A percentile compares a stretch with the other conserved stretches of the same genome.
phyloP scores from a whole-genome alignment of 208 protist genomes.

The Acanthamoeba healyi region DNA sequence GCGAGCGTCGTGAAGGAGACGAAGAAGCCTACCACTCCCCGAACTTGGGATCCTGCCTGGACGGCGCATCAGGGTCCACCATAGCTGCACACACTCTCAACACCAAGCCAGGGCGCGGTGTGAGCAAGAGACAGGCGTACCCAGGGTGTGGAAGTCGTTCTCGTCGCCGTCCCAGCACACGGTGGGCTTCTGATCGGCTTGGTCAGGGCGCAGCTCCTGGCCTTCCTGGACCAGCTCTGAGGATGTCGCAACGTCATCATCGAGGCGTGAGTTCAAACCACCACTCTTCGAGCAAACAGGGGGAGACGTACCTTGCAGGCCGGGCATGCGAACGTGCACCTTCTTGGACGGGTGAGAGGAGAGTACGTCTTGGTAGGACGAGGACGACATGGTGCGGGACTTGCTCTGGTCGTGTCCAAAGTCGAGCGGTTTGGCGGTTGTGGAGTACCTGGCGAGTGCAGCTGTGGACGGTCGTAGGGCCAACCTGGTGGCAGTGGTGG shows the following conservation, averaged over 20 bases:
- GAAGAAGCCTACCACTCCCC: neutral
- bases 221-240: neutral
- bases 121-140: too few relatives aligned
- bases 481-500: too few relatives aligned
- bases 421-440: neutral
- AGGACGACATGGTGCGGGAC: neutral
- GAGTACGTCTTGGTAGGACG: constrained; percentile 22
- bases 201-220: neutral
- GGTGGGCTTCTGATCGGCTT: neutral
- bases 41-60: constrained; percentile 5
- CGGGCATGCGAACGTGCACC: neutral
- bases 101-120: neutral
- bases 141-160: constrained; percentile 30
- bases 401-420: neutral
- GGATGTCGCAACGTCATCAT: neutral
- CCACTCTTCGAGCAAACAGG: neutral
- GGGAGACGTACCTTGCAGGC: neutral
- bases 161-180: constrained; percentile 30
- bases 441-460: too few relatives aligned
- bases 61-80: constrained; percentile 73
- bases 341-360: neutral
- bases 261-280: neutral
- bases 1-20: neutral
- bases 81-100: neutral
- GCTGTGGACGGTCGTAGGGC: neutral